Evolutionary conservation across 169 alveolate genomes (phyloP), one percentile per base, ranked within the genome.

Genomic region (Cryptosporidium viatorum): DNA sequence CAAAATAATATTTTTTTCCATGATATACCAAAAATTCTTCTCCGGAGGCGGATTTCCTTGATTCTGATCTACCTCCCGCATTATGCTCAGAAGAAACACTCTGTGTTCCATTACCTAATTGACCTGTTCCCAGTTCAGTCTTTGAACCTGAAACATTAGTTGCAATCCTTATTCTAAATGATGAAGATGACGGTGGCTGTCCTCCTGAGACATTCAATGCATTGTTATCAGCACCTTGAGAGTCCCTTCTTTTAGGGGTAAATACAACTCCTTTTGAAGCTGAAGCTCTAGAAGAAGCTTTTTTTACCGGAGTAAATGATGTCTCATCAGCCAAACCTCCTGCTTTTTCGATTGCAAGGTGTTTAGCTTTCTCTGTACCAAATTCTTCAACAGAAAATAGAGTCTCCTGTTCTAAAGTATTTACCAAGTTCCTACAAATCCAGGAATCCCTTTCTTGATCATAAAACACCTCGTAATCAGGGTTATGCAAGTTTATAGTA

Each of bases 1-100:
- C 89, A 48, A 80, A 80, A n/a, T 62, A 80, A 69, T 80, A 80
- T n/a, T 80, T 80, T 18, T 80, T 80, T 31, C 89, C 89, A 29
- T 80, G 89, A 18, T 62, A 62, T 29, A 80, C 75, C 74, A 80
- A 29, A 39, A 65, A 80, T 33, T 80, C 89, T 18, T 80, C 89
- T 48, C 52, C 55, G 29, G 59, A 41, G n/a, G 75, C 69, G 2
- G 68, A 26, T 29, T 50, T 80, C 52, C 86, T 60, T 16, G 89
- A 65, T 9, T 80, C 89, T 18, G 69, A 29, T 45, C 68, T 80
- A 10, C 65, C 68, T 60, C 69, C 59, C n/a, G 86, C 5, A 41
- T 58, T 55, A 3, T 50, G 70, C 41, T 71, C 84, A 21, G 69
- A 52, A 26, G 70, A 26, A 26, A 29, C 14, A 31, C 8, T 33